A percentile compares a stretch with the other conserved stretches of the same genome.
These are phyloP conservation scores for Tuber microsphaerosporum DNA, from an alignment of 495 filamentous ascomycete genomes.

Conservation along the genomic window DNA sequence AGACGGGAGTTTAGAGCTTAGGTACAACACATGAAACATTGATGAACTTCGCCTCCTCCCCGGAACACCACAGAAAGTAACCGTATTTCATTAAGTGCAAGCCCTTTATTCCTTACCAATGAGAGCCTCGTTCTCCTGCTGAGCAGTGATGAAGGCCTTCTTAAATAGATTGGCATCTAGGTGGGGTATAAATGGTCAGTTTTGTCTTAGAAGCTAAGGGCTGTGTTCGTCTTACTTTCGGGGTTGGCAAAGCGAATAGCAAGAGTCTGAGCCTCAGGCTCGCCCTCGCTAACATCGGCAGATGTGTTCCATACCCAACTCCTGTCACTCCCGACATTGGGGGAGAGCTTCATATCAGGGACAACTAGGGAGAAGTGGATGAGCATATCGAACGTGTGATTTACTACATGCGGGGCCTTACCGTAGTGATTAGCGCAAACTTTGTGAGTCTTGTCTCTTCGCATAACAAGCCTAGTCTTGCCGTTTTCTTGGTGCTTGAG, in stretches of 20 bases:
- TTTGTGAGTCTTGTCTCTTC: slow-evolving; percentile 98
- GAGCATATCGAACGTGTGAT: slow-evolving; percentile 7
- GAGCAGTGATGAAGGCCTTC: slow-evolving; percentile 94
- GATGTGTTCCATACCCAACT: slow-evolving; percentile 99
- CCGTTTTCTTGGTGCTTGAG: slow-evolving; percentile 97
- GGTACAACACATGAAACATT: slow-evolving; percentile 1
- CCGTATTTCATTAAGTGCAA: not conserved
- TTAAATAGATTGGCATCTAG: slow-evolving; percentile 95
- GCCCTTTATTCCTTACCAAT: slow-evolving; percentile 52
- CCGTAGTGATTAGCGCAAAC: slow-evolving; percentile 99
- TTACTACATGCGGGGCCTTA: slow-evolving; percentile 48
- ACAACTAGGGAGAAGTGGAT: slow-evolving; percentile 59
- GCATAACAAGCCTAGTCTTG: slow-evolving; percentile 97
- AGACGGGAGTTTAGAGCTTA: not conserved
- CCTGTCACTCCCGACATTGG: slow-evolving; percentile 94
- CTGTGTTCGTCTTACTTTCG: slow-evolving; percentile 64
- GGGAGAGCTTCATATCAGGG: slow-evolving; percentile 96
- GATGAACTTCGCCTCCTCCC: not conserved
- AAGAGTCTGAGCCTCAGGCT: slow-evolving; percentile 90
- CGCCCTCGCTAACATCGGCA: slow-evolving; percentile 95
- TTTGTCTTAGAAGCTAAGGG: not conserved
- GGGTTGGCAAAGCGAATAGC: slow-evolving; percentile 97
- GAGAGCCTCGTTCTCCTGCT: slow-evolving; percentile 88
- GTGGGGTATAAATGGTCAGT: slow-evolving; percentile 9
- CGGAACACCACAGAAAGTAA: not conserved